Evolutionary conservation across 169 alveolate genomes (phyloP).

Genomic region (Perkinsus chesapeaki): DNA sequence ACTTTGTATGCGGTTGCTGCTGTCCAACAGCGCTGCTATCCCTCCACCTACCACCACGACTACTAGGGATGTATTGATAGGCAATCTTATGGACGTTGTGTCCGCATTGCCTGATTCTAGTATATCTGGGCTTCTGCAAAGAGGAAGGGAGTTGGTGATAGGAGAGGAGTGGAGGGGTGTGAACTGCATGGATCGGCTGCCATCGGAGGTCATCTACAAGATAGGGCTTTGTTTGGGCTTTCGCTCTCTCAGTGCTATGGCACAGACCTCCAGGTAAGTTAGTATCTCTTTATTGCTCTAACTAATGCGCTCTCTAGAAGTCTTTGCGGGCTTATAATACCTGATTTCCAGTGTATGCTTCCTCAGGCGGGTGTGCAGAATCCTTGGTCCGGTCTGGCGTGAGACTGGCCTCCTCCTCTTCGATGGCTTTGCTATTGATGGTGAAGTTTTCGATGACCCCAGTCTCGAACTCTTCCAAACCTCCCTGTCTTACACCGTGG

Average conservation of each 20-base stretch:
- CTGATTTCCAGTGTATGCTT: too few relatives aligned
- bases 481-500: neutral
- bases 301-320: neutral
- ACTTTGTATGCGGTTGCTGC: neutral
- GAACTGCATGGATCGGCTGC: neutral
- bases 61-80: neutral
- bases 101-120: neutral
- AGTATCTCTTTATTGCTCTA: neutral
- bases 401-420: neutral
- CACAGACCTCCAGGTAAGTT: neutral
- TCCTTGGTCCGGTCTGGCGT: neutral
- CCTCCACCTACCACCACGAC: too few relatives aligned
- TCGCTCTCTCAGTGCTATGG: neutral
- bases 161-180: neutral
- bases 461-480: neutral
- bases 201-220: neutral
- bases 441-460: neutral
- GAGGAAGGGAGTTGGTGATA: neutral
- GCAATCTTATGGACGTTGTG: neutral
- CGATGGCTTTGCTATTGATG: neutral
- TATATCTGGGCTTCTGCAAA: neutral
- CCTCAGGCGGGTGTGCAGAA: neutral
- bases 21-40: too few relatives aligned
- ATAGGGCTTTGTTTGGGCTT: neutral
- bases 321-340: too few relatives aligned